phyloP scores from a whole-genome alignment of 108 stramenopile genomes.

The Chaetoceros muelleri region DNA sequence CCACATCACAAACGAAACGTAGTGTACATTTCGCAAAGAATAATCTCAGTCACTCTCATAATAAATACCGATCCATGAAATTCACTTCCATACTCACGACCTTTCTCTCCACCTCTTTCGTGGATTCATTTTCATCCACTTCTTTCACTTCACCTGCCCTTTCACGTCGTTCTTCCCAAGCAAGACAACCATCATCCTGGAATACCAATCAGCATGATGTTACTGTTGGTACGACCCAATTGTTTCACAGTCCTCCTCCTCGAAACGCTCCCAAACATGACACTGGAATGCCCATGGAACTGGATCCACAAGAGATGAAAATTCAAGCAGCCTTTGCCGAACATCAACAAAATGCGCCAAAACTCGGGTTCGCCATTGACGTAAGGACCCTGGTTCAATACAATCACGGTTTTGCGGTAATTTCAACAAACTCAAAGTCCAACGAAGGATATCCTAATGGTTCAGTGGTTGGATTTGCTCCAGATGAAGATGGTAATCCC shows the following conservation, averaged over 20 bases:
- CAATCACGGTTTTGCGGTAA: conserved; percentile 85
- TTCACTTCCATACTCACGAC: too few relatives aligned
- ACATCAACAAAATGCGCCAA: conserved; percentile 66
- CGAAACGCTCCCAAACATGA: conserved; percentile 29
- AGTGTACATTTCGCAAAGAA: too few relatives aligned
- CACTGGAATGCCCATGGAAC: conserved; percentile 23
- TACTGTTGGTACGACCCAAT: too few relatives aligned
- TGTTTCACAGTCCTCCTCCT: background rate
- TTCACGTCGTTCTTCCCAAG: too few relatives aligned
- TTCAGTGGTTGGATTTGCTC: conserved; percentile 90
- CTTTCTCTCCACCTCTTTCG: too few relatives aligned
- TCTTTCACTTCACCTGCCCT: background rate
- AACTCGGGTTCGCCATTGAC: conserved; percentile 50
- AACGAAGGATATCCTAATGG: conserved; percentile 84
- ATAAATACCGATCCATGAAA: too few relatives aligned
- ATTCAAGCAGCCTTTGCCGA: conserved; percentile 31
- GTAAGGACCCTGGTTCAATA: conserved; percentile 72
- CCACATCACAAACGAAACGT: too few relatives aligned
- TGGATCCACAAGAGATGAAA: conserved; percentile 44
- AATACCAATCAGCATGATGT: too few relatives aligned
- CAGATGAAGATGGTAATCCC: conserved; percentile 84
- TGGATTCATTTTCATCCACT: background rate
- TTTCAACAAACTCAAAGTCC: conserved; percentile 74
- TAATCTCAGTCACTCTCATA: too few relatives aligned
- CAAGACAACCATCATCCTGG: too few relatives aligned